Conservation (phyloP, 805 yeast genomes). For the Yueomyces sp. region DNA sequence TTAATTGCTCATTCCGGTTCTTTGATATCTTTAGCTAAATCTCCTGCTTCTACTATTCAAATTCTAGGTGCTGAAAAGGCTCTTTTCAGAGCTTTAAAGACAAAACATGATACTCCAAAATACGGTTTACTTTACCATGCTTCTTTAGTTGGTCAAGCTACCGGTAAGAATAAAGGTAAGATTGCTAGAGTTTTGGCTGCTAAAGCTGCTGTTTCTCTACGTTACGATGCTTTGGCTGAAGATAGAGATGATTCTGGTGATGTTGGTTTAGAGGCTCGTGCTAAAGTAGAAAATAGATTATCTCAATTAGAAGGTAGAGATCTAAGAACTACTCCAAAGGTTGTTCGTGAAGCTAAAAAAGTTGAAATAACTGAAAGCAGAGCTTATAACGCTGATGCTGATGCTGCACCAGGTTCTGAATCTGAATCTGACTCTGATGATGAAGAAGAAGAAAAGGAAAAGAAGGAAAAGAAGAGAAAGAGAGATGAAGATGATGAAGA, state of each 20-base stretch:
- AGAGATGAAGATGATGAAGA: slow-evolving; percentile 22
- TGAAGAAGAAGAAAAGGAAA: slow-evolving; percentile 25
- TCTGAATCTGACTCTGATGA: slow-evolving; percentile 28
- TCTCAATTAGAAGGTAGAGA: slow-evolving; percentile 96
- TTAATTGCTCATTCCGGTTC: slow-evolving; percentile 96
- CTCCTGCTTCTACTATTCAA: slow-evolving; percentile 97
- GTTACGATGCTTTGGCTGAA: slow-evolving; percentile 95
- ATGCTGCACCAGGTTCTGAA: slow-evolving; percentile 33
- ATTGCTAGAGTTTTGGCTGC: slow-evolving; percentile 98
- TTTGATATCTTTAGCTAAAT: slow-evolving; percentile 85
- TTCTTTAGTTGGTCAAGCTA: slow-evolving; percentile 92
- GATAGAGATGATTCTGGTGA: slow-evolving; percentile 94
- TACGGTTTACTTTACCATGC: slow-evolving; percentile 96
- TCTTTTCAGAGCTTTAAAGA: slow-evolving; percentile 93
- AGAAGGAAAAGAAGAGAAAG: slow-evolving; percentile 24
- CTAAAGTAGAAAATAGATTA: slow-evolving; percentile 87
- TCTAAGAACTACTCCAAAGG: slow-evolving; percentile 75
- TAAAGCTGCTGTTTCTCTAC: slow-evolving; percentile 90
- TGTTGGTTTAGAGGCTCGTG: slow-evolving; percentile 80
- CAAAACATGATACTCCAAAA: slow-evolving; percentile 97
- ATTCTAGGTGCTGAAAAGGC: slow-evolving; percentile 99
- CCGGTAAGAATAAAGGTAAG: slow-evolving; percentile 97
- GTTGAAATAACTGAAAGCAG: slow-evolving; percentile 73
- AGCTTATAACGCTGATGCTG: slow-evolving; percentile 93
- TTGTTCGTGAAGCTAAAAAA: slow-evolving; percentile 73